Percentiles rank a stretch among this genome's conserved stretches.
Conservation (phyloP, 1,284 basidiomycete genomes). For the Tetrapyrgos nigripes region DNA sequence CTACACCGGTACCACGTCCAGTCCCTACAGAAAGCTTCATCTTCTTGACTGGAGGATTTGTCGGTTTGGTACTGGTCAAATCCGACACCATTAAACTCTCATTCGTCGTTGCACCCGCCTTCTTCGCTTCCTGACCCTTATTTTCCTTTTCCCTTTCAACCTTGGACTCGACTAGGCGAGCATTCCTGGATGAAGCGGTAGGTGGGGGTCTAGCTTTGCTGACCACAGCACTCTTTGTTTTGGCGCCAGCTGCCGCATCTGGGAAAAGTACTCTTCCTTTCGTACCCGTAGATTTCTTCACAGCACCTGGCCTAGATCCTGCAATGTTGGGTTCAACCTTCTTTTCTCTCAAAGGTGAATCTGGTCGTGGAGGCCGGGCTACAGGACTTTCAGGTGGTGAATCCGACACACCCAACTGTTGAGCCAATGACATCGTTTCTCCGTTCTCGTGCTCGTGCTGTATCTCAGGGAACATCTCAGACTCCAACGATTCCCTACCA, state of each 20-base stretch:
- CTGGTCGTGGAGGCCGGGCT: slow-evolving; percentile 23
- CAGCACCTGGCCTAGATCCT: slow-evolving; percentile 15
- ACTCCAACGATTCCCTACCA: slow-evolving; percentile 29
- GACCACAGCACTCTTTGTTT: slow-evolving; percentile 16
- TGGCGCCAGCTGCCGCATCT: slow-evolving; percentile 11
- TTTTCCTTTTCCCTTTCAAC: slow-evolving; percentile 50
- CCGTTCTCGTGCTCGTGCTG: slow-evolving; percentile 5
- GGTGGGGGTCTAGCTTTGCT: slow-evolving; percentile 29
- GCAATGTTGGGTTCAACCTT: slow-evolving; percentile 38
- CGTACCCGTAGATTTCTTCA: slow-evolving; percentile 22
- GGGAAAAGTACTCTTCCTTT: slow-evolving; percentile 26
- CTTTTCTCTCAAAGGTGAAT: slow-evolving; percentile 52
- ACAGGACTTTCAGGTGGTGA: slow-evolving; percentile 40
- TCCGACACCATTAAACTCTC: neutral
- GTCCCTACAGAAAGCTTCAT: slow-evolving; percentile 30
- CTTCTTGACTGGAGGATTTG: neutral
- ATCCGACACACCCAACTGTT: slow-evolving; percentile 43
- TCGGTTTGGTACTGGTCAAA: neutral
- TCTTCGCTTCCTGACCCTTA: slow-evolving; percentile 27
- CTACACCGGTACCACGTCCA: slow-evolving; percentile 34
- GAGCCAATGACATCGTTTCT: slow-evolving; percentile 38
- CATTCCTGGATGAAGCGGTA: neutral
- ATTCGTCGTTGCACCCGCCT: slow-evolving; percentile 17
- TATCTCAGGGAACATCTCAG: slow-evolving; percentile 28
- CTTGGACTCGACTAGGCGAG: neutral